Percentiles rank a stretch among this genome's conserved stretches.
These are phyloP conservation scores for Penicillium egyptiacum DNA, from an alignment of 495 filamentous ascomycete species.

Conservation along the genomic window DNA sequence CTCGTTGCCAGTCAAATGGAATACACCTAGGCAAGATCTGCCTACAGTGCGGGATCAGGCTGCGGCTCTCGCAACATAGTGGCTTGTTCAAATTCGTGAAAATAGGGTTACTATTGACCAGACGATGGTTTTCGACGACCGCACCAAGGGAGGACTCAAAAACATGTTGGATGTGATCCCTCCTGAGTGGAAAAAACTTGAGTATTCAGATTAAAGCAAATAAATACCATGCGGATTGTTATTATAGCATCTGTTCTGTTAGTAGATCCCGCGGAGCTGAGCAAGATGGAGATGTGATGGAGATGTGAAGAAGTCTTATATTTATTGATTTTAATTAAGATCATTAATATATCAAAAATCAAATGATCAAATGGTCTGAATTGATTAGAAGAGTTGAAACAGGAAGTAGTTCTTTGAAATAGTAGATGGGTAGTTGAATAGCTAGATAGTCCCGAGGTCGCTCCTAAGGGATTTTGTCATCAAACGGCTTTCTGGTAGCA, in stretches of 20 bases:
- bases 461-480: background rate
- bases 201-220: slow-evolving; percentile 16
- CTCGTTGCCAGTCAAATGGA: slow-evolving; percentile 2
- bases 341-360: background rate
- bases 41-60: background rate
- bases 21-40: background rate
- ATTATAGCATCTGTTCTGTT: background rate
- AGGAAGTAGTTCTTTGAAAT: background rate
- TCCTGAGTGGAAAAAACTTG: background rate
- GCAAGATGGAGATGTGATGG: too few relatives aligned
- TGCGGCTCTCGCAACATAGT: background rate
- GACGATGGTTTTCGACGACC: background rate
- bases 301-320: background rate
- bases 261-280: background rate
- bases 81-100: background rate
- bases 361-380: background rate
- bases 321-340: background rate
- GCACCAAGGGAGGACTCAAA: background rate
- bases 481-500: background rate
- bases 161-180: background rate
- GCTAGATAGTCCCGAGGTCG: background rate
- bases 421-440: background rate
- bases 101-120: background rate
- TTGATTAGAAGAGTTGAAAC: background rate
- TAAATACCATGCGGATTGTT: background rate